Evolutionary conservation across 768 basidiomycete species (phyloP).

Genomic region (Suillus hirtellus): DNA sequence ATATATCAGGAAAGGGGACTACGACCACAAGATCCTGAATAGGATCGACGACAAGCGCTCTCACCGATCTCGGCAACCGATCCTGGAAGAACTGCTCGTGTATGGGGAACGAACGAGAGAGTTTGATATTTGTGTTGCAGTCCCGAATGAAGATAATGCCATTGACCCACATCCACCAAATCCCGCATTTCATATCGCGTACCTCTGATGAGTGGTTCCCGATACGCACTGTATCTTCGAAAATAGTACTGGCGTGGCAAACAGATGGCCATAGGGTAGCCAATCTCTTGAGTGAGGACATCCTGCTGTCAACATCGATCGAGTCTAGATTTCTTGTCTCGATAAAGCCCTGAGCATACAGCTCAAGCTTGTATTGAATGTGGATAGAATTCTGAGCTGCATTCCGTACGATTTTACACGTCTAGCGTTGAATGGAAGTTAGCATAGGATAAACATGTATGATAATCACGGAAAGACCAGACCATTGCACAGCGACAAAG

Average conservation of each 20-base stretch:
- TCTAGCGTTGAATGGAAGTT: not conserved
- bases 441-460: not conserved
- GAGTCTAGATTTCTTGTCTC: not conserved
- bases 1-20: not conserved
- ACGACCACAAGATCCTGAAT: not conserved
- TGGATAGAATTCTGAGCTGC: not conserved
- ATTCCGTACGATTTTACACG: not conserved
- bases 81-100: not conserved
- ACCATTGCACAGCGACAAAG: slow-evolving; percentile 3
- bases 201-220: not conserved
- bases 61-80: no score
- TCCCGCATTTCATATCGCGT: not conserved
- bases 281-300: slow-evolving; percentile 3
- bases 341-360: not conserved
- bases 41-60: not conserved
- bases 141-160: not conserved
- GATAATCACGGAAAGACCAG: not conserved
- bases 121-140: not conserved
- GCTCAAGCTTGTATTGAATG: slow-evolving; percentile 2
- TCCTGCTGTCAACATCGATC: not conserved
- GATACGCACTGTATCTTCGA: not conserved
- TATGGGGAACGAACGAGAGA: not conserved
- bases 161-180: slow-evolving; percentile 1
- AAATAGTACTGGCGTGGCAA: not conserved
- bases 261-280: not conserved